Evolutionary conservation across 306 rosid genomes (phyloP), one percentile per base, ranked within the genome.

Genomic region (Pyrus pyrifolia): DNA sequence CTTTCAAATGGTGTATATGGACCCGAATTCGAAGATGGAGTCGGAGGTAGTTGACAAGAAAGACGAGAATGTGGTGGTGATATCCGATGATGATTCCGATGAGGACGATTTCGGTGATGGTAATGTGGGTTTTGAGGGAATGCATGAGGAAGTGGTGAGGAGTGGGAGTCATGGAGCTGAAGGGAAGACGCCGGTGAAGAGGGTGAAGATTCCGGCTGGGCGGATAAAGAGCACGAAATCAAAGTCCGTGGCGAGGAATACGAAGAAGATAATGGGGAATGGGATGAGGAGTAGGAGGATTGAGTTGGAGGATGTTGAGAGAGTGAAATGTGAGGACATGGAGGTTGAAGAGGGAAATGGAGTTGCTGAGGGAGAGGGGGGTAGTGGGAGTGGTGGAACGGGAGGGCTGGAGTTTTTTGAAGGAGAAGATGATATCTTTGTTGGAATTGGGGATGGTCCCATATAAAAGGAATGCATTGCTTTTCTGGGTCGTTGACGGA

Each of bases 371-470:
- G 79, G 38, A 70, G 72, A 27, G 27, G 53, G 30, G 25, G 67
- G 44, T 29, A 21, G 51, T 59, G 78, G 70, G 31, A 21, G 21
- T 69, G 25, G 27, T 69, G 18, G 63, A 4, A 84, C 72, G 63
- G 86, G 74, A 27, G 83, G 77, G 35, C 76, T 87, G 88, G 82
- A 83, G 81, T 78, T 78, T 29, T 80, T 63, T 68, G 74, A 78
- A 3, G 88, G 71, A 23, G 89, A 81, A 65, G 90, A 53, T 76
- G 97, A 84, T 81, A 68, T 79, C 40, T 84, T 51, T 67, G 78
- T 81, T 72, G 88, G 86, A 27, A 57, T 85, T 30, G 23, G 65
- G 67, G 78, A 18, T 17, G 12, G 67, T 80, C 40, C 71, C 49
- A 31, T 76, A 70, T 74, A 44, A 40, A 62, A 40, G 70, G 35